Conservation (phyloP, 2,329 filamentous ascomycete genomes). For the Calonectria hongkongensis region DNA sequence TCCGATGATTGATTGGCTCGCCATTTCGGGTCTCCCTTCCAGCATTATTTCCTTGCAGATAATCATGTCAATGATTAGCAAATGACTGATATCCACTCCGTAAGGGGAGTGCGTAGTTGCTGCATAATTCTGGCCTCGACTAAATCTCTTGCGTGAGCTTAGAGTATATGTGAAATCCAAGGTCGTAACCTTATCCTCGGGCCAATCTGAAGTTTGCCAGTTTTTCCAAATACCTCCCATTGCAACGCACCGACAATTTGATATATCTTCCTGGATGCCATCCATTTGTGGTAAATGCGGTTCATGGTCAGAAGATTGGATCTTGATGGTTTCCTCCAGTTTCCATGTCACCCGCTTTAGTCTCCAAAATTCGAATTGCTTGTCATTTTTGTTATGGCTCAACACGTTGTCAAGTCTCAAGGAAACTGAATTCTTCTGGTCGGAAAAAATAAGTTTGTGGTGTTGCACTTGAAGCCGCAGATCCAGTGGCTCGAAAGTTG, state of each 20-base stretch:
- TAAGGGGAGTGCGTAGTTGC: not conserved
- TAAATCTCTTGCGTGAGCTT: not conserved
- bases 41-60: slow-evolving; percentile 1
- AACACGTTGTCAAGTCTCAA: not conserved
- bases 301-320: not conserved
- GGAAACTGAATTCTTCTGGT: not conserved
- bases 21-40: not conserved
- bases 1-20: not conserved
- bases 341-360: not conserved
- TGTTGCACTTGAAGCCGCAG: not conserved
- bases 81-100: not conserved
- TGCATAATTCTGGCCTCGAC: not conserved
- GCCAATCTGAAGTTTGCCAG: not conserved
- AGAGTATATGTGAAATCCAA: slow-evolving; percentile 5
- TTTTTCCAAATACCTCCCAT: not conserved
- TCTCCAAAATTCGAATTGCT: slow-evolving; percentile 2
- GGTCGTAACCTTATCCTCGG: not conserved
- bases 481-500: slow-evolving; percentile 2
- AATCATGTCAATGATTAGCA: slow-evolving; percentile 4
- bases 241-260: not conserved
- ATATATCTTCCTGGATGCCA: too few species aligned
- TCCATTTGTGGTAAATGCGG: too few species aligned
- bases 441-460: not conserved
- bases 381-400: not conserved
- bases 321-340: not conserved